phyloP scores from a whole-genome alignment of 2,329 filamentous ascomycete species.

The Ascochyta rabiei region DNA sequence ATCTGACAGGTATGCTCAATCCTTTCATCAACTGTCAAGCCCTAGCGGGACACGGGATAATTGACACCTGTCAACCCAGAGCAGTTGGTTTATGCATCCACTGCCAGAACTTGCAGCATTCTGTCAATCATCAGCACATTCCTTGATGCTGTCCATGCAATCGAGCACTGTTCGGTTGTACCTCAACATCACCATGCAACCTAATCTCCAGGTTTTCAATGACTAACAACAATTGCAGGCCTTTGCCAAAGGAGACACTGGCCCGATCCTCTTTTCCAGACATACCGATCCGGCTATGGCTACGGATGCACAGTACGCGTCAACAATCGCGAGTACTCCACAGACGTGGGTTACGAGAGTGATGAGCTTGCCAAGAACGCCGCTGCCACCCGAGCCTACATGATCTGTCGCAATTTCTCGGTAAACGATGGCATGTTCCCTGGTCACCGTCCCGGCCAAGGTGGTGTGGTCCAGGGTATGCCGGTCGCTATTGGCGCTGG shows the following conservation, averaged over 20 bases:
- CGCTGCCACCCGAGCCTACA: slow-evolving; percentile 93
- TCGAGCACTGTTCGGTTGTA: neutral
- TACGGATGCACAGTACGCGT: slow-evolving; percentile 91
- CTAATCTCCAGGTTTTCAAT: neutral
- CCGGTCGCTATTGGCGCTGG: slow-evolving; percentile 70
- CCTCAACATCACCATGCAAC: neutral
- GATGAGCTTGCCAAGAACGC: slow-evolving; percentile 87
- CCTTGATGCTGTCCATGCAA: neutral
- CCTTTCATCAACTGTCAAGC: neutral
- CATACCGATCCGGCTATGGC: slow-evolving; percentile 73
- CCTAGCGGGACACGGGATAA: neutral
- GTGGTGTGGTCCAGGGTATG: slow-evolving; percentile 63
- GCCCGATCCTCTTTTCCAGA: slow-evolving; percentile 88
- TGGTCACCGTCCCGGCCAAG: slow-evolving; percentile 60
- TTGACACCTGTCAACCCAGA: neutral
- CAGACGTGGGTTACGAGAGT: slow-evolving; percentile 82
- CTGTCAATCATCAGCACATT: neutral
- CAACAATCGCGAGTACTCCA: slow-evolving; percentile 96
- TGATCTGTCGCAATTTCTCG: slow-evolving; percentile 97
- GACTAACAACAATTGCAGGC: slow-evolving; percentile 61
- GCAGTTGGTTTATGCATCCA: slow-evolving; percentile 1
- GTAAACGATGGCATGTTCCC: slow-evolving; percentile 91
- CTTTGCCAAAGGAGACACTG: slow-evolving; percentile 94
- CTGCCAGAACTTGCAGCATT: neutral
- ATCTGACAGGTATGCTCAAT: slow-evolving; percentile 49